phyloP scores from a whole-genome alignment of 805 yeast genomes.

The Metschnikowia continentalis region DNA sequence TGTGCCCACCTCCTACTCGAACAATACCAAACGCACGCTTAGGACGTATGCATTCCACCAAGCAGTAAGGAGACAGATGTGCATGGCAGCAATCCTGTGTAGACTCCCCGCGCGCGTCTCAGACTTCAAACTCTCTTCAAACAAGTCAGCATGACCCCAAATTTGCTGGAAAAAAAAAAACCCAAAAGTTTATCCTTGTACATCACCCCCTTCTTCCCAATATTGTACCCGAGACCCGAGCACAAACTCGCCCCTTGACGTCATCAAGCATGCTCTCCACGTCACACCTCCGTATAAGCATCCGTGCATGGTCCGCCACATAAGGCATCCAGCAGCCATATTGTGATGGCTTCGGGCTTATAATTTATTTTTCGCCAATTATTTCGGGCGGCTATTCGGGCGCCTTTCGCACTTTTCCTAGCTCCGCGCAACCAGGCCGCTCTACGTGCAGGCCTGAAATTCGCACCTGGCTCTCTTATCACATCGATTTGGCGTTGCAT shows the following conservation, averaged over 20 bases:
- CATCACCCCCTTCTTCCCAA: too few species aligned
- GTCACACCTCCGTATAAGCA: too few species aligned
- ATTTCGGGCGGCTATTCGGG: conserved; percentile 1
- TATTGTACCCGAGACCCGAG: too few species aligned
- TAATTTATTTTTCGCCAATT: neutral
- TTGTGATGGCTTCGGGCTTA: neutral
- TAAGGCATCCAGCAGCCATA: neutral
- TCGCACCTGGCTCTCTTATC: conserved; percentile 1
- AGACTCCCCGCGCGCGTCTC: neutral
- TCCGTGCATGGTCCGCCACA: too few species aligned
- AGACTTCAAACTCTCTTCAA: neutral
- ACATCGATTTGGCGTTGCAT: neutral
- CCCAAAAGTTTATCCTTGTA: too few species aligned
- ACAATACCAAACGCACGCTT: neutral
- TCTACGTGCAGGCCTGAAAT: too few species aligned
- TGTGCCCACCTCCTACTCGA: neutral
- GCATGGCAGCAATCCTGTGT: neutral
- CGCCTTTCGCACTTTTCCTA: conserved; percentile 1
- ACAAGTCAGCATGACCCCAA: neutral
- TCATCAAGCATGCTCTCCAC: too few species aligned
- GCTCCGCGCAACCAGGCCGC: neutral
- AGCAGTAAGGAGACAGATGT: neutral
- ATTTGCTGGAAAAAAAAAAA: neutral
- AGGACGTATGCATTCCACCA: neutral
- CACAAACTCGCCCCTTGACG: too few species aligned